Evolutionary conservation across 306 rosid species (phyloP).

Genomic region (Crataegus laevigata): DNA sequence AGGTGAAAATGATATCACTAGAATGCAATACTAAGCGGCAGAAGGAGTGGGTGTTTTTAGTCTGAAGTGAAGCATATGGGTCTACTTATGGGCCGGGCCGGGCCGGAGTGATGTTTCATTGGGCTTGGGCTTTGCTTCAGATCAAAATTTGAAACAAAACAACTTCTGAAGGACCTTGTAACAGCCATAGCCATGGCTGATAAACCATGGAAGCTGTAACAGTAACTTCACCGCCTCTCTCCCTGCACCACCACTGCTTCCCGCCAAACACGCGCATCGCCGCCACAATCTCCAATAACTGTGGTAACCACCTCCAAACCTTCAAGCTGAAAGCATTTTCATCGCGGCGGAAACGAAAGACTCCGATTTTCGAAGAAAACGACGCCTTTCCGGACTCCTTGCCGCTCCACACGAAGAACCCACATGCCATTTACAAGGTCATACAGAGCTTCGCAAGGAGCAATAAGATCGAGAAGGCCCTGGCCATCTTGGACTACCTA

Average conservation of each 20-base stretch:
- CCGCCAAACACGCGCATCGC: conserved; percentile 26
- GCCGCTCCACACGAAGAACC: conserved; percentile 69
- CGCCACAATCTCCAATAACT: conserved; percentile 2
- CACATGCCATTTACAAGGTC: conserved; percentile 49
- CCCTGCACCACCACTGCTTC: conserved; percentile 26
- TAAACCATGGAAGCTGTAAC: conserved; percentile 32
- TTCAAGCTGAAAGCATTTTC: conserved; percentile 24
- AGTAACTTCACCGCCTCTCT: conserved; percentile 18
- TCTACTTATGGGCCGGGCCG: not conserved
- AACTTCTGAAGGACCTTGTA: not conserved
- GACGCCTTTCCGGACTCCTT: conserved; percentile 63
- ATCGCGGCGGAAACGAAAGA: not conserved
- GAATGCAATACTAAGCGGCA: too few relatives aligned
- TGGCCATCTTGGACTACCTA: conserved; percentile 54
- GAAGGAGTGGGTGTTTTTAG: too few relatives aligned
- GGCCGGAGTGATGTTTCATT: not conserved
- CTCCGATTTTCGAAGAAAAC: conserved; percentile 26
- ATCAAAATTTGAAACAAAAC: not conserved
- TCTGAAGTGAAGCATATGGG: not conserved
- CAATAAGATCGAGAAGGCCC: conserved; percentile 47
- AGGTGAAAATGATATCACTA: too few relatives aligned
- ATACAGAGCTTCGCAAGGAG: conserved; percentile 41
- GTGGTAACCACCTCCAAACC: not conserved
- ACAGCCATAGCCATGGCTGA: not conserved
- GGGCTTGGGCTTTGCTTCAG: not conserved